Conservation (phyloP, 805 yeast species). For the Yarrowia sp. region DNA sequence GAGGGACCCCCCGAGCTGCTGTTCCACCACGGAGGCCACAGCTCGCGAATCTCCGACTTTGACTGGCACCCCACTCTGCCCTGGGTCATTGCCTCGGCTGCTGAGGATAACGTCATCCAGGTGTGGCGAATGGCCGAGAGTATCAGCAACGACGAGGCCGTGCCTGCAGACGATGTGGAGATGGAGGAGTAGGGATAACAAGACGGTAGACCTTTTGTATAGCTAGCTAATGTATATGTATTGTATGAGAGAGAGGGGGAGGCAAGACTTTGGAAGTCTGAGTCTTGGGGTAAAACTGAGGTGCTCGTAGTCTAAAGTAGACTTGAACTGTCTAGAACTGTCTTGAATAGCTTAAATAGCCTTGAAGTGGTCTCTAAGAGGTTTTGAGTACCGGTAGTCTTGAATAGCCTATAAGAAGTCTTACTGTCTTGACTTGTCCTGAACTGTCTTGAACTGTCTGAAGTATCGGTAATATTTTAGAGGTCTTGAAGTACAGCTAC, state of each 20-base stretch:
- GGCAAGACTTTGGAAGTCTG: too few species aligned
- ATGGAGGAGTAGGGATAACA: conserved; percentile 37
- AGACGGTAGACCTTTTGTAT: conserved; percentile 5
- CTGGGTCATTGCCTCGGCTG: conserved; percentile 68
- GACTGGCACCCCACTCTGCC: conserved; percentile 69
- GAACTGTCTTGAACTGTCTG: too few species aligned
- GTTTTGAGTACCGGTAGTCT: too few species aligned
- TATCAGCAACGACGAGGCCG: conserved; percentile 45
- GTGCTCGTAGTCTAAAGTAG: too few species aligned
- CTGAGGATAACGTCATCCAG: conserved; percentile 77
- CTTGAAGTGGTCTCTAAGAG: too few species aligned
- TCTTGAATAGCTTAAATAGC: too few species aligned
- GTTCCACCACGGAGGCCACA: conserved; percentile 89
- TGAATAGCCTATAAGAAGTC: too few species aligned
- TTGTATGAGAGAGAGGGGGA: neutral
- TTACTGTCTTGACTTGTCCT: too few species aligned
- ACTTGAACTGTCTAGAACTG: too few species aligned
- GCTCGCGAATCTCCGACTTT: conserved; percentile 69
- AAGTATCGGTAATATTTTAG: too few species aligned
- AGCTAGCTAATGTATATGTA: conserved; percentile 10
- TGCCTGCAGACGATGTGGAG: conserved; percentile 53
- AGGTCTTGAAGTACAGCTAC: too few species aligned
- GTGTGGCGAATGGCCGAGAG: conserved; percentile 73
- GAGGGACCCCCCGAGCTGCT: conserved; percentile 77
- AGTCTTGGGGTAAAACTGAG: too few species aligned